Percentiles rank a stretch among this genome's conserved stretches.
Conservation (phyloP, 225 moss, liverwort and hornwort genomes). For the Bryoerythrophyllum caledonicum region DNA sequence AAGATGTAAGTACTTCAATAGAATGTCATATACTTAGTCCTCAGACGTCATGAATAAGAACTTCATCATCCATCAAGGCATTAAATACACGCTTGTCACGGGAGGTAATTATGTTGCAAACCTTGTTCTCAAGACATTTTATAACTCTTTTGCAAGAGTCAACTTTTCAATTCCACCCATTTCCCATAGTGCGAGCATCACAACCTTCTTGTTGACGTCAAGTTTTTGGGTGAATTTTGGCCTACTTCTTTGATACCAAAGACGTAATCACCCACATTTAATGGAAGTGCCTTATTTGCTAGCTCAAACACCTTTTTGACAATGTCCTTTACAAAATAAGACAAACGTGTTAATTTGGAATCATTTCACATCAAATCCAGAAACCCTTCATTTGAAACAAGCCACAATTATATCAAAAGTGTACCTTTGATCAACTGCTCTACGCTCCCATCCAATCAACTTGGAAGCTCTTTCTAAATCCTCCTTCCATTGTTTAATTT, state of each 20-base stretch:
- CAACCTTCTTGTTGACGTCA: background rate
- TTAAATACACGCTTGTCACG: too few species aligned
- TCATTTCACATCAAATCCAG: background rate
- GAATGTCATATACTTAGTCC: too few species aligned
- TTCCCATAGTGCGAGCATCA: background rate
- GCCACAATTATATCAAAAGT: fast-evolving
- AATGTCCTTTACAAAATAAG: background rate
- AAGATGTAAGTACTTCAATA: too few species aligned
- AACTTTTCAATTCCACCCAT: background rate
- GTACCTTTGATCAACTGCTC: background rate
- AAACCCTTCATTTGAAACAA: background rate
- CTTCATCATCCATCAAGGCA: too few species aligned
- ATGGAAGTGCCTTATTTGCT: background rate
- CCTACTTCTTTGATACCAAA: background rate
- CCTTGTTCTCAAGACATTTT: fast-evolving
- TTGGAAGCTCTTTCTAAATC: background rate
- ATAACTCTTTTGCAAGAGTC: background rate
- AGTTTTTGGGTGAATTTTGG: background rate
- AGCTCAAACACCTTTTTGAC: background rate
- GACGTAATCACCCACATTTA: background rate
- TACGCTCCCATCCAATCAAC: background rate
- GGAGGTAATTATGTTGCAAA: background rate
- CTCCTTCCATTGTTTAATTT: background rate
- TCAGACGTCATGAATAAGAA: too few species aligned
- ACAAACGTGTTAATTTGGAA: background rate